Evolutionary conservation across 805 yeast species (phyloP).

Genomic region (Yamadazyma sp.): DNA sequence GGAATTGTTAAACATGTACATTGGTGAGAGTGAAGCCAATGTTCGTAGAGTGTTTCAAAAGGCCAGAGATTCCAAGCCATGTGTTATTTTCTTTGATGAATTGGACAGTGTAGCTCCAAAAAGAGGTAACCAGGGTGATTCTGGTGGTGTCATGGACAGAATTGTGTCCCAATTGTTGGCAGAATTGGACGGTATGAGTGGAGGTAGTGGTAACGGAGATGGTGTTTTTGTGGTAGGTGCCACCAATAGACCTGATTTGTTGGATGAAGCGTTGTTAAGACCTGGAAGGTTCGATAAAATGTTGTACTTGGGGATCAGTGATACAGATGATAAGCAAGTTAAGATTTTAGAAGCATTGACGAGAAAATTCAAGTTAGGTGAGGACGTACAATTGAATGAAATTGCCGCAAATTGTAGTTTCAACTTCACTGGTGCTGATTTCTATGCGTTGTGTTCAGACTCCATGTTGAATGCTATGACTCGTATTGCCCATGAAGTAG

Average conservation of each 20-base stretch:
- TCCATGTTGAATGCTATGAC: conserved; percentile 97
- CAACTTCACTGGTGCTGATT: conserved; percentile 97
- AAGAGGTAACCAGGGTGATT: conserved; percentile 97
- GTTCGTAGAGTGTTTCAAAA: conserved; percentile 91
- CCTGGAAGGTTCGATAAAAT: conserved; percentile 96
- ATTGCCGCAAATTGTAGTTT: conserved; percentile 77
- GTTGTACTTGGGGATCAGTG: conserved; percentile 90
- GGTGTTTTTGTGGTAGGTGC: conserved; percentile 99
- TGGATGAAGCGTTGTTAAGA: conserved; percentile 90
- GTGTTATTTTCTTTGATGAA: conserved; percentile 97
- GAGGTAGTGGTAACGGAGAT: conserved; percentile 57
- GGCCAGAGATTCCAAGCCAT: conserved; percentile 96
- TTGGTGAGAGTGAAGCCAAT: conserved; percentile 98
- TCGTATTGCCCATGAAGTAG: conserved; percentile 76
- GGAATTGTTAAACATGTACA: conserved; percentile 93
- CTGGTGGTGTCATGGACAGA: conserved; percentile 99
- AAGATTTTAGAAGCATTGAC: conserved; percentile 87
- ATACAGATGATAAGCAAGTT: conserved; percentile 83
- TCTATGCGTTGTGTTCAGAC: conserved; percentile 93
- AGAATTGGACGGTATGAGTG: conserved; percentile 95
- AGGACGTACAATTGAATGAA: conserved; percentile 54
- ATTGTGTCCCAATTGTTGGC: conserved; percentile 94
- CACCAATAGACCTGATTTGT: conserved; percentile 91
- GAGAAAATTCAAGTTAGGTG: conserved; percentile 67
- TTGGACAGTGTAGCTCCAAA: conserved; percentile 98